Base-by-base conservation (phyloP, 1,284 basidiomycete species). In the Heterobasidion irregulare region DNA sequence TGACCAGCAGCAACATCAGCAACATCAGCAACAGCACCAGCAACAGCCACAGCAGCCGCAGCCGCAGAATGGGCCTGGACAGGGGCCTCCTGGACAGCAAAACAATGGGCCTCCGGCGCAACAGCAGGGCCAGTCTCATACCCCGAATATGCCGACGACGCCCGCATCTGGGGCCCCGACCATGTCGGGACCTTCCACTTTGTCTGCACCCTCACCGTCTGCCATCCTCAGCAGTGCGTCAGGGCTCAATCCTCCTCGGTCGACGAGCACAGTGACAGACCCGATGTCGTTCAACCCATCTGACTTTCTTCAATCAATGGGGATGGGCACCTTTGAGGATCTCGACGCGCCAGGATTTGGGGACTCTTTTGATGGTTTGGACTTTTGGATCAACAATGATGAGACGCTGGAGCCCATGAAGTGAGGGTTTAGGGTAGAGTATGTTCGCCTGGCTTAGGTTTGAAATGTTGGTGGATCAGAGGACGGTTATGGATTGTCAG, bases 121-220 rank as follows among this genome's bases (percentile, higher is more conserved):
- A n/a, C 38, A 10, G 45, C 45, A 32, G 18, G 47, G 47, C 18
- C 54, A 59, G 33, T 56, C 53, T 0, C 68, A 66, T 36, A 64
- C 63, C 15, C 73, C 65, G 12, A 76, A 75, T 0, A 75, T 75
- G 8, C 77, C 78, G 10, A 72, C 75, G 1, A 80, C 80, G n/a
- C 78, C 78, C 35, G 76, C 68, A 26, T 68, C 70, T 15, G 56
- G 44, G 56, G 58, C 63, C 64, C 33, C 56, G 50, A 59, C 64
- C 34, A 70, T 71, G 43, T 73, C 78, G 50, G 75, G 26, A 26
- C 26, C 63, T 64, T 26, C 56, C 49, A 59, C 64, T 33, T 70
- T 71, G 41, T 73, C 78, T 50, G 75, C 74, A 6, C 72, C 76
- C 0, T 76, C 78, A 6, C 74, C 79, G 0, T 68, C 72, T 9